A percentile compares a stretch with the other conserved stretches of the same genome.
These are phyloP conservation scores for Aspergillus campestris DNA, from an alignment of 495 filamentous ascomycete genomes.

Conservation along the genomic window DNA sequence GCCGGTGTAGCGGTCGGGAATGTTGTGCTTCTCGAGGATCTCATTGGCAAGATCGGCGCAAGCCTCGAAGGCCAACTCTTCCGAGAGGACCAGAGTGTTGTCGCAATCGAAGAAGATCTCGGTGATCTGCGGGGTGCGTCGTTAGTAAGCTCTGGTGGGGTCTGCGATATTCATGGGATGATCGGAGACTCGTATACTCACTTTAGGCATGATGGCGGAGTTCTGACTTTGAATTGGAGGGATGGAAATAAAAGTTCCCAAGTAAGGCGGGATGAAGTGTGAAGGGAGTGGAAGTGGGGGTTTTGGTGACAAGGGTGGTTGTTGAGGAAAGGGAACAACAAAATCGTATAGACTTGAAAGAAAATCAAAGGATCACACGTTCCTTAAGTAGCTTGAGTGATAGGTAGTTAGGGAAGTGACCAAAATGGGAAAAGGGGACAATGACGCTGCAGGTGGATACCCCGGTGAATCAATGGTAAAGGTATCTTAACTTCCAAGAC, in stretches of 20 bases:
- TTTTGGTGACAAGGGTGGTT: neutral
- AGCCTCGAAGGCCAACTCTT: conserved; percentile 87
- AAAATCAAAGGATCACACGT: neutral
- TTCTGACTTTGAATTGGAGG: neutral
- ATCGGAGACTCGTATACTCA: conserved; percentile 9
- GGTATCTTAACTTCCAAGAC: conserved; percentile 1
- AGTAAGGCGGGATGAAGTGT: no score
- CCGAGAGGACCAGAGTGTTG: conserved; percentile 93
- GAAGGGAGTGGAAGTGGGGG: no score
- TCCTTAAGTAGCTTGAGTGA: conserved; percentile 5
- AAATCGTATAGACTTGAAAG: no score
- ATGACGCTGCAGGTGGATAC: neutral
- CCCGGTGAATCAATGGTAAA: conserved; percentile 3
- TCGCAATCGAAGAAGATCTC: conserved; percentile 93
- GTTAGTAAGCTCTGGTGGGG: conserved; percentile 12
- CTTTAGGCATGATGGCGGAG: conserved; percentile 39
- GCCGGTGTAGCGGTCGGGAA: conserved; percentile 69
- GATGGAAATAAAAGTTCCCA: neutral
- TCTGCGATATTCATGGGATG: neutral
- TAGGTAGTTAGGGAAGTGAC: neutral
- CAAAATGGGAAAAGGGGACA: neutral
- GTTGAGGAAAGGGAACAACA: neutral
- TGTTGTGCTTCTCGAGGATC: conserved; percentile 60
- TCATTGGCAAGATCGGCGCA: conserved; percentile 91
- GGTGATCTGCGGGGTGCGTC: conserved; percentile 48